Percentiles rank a stretch among this genome's conserved stretches.
These are phyloP conservation scores for Mercurialis annua DNA, from an alignment of 345 rosid species.

Conservation along the genomic window DNA sequence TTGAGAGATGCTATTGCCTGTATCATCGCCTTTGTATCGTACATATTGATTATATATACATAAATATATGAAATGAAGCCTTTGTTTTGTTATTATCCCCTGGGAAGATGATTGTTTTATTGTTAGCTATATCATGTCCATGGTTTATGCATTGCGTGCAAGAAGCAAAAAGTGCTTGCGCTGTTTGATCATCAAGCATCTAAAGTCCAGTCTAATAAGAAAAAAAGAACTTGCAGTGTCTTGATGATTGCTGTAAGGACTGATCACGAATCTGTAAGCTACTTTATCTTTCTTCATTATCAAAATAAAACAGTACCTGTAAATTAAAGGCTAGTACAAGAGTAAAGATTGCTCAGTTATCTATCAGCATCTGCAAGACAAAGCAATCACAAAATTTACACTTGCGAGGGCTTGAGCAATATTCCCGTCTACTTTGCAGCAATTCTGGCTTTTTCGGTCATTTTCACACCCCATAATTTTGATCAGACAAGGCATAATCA, in stretches of 20 bases:
- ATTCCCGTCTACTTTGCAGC: neutral
- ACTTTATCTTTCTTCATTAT: neutral
- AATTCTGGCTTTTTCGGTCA: slow-evolving; percentile 6
- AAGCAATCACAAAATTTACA: neutral
- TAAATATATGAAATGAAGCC: slow-evolving; percentile 14
- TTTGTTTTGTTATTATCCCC: slow-evolving; percentile 2
- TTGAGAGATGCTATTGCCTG: slow-evolving; percentile 14
- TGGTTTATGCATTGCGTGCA: too few relatives aligned
- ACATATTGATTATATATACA: slow-evolving; percentile 11
- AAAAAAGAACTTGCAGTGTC: too few relatives aligned
- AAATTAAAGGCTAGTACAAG: neutral
- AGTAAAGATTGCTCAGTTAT: neutral
- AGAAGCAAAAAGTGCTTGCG: too few relatives aligned
- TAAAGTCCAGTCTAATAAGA: too few relatives aligned
- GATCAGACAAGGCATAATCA: slow-evolving; percentile 76
- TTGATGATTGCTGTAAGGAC: too few relatives aligned
- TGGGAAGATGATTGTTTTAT: neutral
- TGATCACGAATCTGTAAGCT: too few relatives aligned
- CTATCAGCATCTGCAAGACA: neutral
- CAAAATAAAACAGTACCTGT: neutral
- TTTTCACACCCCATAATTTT: slow-evolving; percentile 46
- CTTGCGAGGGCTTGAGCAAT: neutral
- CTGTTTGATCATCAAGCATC: too few relatives aligned
- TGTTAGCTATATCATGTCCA: too few relatives aligned
- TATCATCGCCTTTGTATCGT: slow-evolving; percentile 22